Evolutionary conservation across 2,329 filamentous ascomycete genomes (phyloP), one percentile per base, ranked within the genome.

Genomic region (Claviceps citrina): DNA sequence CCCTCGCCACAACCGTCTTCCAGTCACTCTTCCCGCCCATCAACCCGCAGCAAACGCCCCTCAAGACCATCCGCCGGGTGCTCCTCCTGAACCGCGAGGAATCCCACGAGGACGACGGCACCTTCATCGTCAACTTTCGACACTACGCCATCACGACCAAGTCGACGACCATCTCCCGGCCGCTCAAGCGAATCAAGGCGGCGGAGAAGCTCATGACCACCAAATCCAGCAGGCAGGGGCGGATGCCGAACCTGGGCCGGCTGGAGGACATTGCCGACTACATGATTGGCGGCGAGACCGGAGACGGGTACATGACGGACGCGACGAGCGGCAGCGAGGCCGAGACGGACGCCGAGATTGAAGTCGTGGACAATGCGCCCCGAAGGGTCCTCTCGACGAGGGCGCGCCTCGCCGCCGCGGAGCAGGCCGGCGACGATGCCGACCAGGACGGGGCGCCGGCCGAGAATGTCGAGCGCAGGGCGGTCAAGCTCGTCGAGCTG

Each of bases 81-180:
- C 73, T 98, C 41, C 73, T 98, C 16, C 65, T 98, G 42, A 94
- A 96, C 60, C 79, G 91, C 45, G 85, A 93, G 56, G 63, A 64
- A 40, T 61, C 65, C 12, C 59, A 65, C 16, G 65, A 70, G 28
- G 70, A 77, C 37, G 71, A 80, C 30, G 78, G 76, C 25, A 76
- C 76, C 3, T 94, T 93, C 54, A 74, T 89, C 13, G 64, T 98
- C 47, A 93, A 84, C 55, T 77, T 96, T 44, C 72, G 91, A 43
- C 91, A 98, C 61, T 98, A 93, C 57, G 86, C 87, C 22, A 98
- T 98, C 55, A 91, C 83, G 5, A 96, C 87, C 10, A 85, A 85
- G 53, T 73, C 80, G 19, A 82, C 84, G 0, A 87, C 85, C 20
- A 69, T 96, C 1, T 87, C 89, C 9, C 87, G 83, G 57, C 77